Conservation (phyloP, 2,329 filamentous ascomycete species). For the Lasiodiplodia hormozganensis region DNA sequence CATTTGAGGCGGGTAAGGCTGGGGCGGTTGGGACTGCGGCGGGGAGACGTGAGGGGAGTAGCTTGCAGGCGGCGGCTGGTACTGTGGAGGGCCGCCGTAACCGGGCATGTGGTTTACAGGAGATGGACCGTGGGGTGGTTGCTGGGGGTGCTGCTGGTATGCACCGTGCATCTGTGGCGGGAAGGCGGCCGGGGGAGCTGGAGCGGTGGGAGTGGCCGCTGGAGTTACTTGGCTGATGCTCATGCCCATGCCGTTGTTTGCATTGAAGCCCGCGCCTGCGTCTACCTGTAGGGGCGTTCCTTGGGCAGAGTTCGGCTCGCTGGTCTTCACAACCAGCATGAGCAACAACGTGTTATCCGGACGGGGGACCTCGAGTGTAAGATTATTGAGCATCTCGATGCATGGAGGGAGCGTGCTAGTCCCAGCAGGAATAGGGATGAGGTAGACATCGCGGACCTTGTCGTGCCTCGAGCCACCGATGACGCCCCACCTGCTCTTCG, state of each 20-base stretch:
- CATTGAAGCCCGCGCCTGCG: conserved; percentile 33
- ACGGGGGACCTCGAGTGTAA: conserved; percentile 74
- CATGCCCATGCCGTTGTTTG: conserved; percentile 31
- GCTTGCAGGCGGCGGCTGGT: conserved; percentile 42
- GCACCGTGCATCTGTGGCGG: conserved; percentile 8
- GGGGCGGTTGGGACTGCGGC: conserved; percentile 43
- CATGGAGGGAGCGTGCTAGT: conserved; percentile 77
- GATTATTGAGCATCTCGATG: conserved; percentile 85
- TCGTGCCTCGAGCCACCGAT: conserved; percentile 71
- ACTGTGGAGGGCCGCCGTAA: conserved; percentile 32
- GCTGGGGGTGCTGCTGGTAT: conserved; percentile 9
- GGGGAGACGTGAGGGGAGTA: conserved; percentile 37
- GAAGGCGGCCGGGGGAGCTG: conserved; percentile 10
- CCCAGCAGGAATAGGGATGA: conserved; percentile 82
- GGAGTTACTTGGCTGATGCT: background rate
- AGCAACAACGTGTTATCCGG: conserved; percentile 80
- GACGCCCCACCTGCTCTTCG: conserved; percentile 85
- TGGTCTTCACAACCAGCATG: conserved; percentile 76
- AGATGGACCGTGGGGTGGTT: conserved; percentile 31
- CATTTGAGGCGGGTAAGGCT: conserved; percentile 31
- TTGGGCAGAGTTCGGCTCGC: conserved; percentile 43
- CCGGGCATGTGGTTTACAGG: conserved; percentile 12
- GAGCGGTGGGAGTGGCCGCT: conserved; percentile 30
- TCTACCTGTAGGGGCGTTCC: conserved; percentile 39
- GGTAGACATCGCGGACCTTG: conserved; percentile 87